Evolutionary conservation across 2,329 filamentous ascomycete species (phyloP).

Genomic region (Didymella keratinophila): DNA sequence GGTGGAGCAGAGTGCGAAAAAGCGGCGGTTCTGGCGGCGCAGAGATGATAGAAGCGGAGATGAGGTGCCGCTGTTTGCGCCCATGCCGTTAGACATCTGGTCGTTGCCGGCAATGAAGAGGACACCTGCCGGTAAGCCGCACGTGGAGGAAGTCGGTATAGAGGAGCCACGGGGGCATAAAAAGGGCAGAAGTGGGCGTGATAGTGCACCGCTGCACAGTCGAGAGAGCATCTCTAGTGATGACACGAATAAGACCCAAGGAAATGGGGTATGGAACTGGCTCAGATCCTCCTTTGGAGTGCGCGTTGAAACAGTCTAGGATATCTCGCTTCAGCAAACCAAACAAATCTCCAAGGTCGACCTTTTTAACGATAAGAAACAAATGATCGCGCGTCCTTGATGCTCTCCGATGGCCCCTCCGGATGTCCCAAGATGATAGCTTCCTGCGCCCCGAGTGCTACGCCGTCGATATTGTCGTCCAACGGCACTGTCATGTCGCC

Average conservation of each 20-base stretch:
- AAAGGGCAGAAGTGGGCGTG: neutral
- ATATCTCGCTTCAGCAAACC: neutral
- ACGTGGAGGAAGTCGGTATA: neutral
- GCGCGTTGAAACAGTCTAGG: neutral
- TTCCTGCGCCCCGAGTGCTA: constrained; percentile 29
- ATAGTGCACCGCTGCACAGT: neutral
- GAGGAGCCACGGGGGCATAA: neutral
- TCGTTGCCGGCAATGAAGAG: neutral
- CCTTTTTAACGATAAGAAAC: neutral
- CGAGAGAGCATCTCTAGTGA: neutral
- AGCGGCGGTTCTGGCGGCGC: neutral
- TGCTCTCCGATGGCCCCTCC: constrained; percentile 14
- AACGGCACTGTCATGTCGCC: constrained; percentile 35
- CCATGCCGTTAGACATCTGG: neutral
- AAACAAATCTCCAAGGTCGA: neutral
- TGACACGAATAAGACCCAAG: too few relatives aligned
- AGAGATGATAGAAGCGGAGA: neutral
- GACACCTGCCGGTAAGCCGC: neutral
- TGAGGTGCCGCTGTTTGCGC: neutral
- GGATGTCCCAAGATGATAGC: constrained; percentile 37
- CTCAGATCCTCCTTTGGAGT: neutral
- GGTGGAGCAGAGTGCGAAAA: neutral
- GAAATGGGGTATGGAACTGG: neutral
- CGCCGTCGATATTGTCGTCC: constrained; percentile 24
- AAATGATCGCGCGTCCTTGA: neutral